phyloP scores from a whole-genome alignment of 176 grass and related monocot genomes.

The Aegilops speltoides region DNA sequence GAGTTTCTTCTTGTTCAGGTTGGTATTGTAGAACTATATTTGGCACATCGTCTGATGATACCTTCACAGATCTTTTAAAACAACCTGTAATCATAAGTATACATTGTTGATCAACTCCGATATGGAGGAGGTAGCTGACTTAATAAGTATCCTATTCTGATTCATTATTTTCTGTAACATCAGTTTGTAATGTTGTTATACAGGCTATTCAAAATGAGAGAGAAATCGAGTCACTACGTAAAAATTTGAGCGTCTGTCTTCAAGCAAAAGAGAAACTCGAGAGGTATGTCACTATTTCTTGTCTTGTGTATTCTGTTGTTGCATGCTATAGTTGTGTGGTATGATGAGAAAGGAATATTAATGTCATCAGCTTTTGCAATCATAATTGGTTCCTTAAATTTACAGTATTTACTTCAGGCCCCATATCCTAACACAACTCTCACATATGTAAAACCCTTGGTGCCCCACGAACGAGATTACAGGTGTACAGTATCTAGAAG shows the following conservation, averaged over 20 bases:
- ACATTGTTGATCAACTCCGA: neutral
- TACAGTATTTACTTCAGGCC: neutral
- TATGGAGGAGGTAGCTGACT: neutral
- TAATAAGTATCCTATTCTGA: conserved; percentile 11
- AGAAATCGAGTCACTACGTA: conserved; percentile 83
- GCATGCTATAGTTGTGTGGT: neutral
- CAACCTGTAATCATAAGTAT: neutral
- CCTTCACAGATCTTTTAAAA: neutral
- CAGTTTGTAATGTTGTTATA: conserved; percentile 20
- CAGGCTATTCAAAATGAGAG: conserved; percentile 96
- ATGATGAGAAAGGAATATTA: neutral
- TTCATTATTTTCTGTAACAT: conserved; percentile 25
- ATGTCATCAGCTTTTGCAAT: neutral
- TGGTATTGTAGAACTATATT: neutral
- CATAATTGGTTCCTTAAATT: neutral
- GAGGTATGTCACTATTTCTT: conserved; percentile 54
- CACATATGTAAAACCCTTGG: neutral
- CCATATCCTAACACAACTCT: neutral
- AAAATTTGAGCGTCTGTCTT: conserved; percentile 69
- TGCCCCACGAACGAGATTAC: neutral
- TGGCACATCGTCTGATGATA: neutral
- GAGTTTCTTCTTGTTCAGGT: conserved; percentile 96
- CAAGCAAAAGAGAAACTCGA: conserved; percentile 80
- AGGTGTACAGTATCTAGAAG: neutral
- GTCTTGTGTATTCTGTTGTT: conserved; percentile 1